Evolutionary conservation across 148 eudicot species (phyloP), one percentile per base, ranked within the genome.

Genomic region (Amaranthus hypochondriacus): DNA sequence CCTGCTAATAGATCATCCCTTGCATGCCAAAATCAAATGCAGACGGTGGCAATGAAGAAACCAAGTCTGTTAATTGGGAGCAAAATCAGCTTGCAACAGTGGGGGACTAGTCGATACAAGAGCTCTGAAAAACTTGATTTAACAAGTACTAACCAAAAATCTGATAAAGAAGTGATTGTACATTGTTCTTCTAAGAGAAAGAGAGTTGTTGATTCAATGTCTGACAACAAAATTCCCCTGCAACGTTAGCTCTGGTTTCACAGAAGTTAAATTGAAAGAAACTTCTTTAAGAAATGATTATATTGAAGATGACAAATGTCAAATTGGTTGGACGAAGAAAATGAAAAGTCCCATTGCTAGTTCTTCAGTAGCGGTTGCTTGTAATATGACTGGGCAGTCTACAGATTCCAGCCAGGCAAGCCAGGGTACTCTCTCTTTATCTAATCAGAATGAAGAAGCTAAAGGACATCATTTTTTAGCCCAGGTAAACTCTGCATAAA

Each of bases 1-100:
- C 98, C 97, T 81, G 98, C 98, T 69, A 94, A 94, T 76, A 87
- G 88, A 53, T 89, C 94, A 69, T 78, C 83, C 68, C 82, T 88
- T 70, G 58, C 81, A 51, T 62, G 70, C 44, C 60, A 72, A 76
- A 86, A 82, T 73, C 80, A 76, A 77, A 78, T 60, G 75, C 80
- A 72, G 74, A 63, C 60, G 63, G 72, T 74, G 13, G 54, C 64
- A 47, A 55, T 76, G 75, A 87, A 83, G 46, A 69, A 77, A 68
- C 77, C 87, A 44, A 83, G 63, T 82, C 74, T 73, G 59, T 51
- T 76, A 56, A 9, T 68, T 48, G 72, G 47, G 69, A 81, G 73
- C 53, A 78, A 69, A 57, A 81, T 80, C 48, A 83, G 75, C 58
- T 52, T 66, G 70, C 76, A 74, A 14, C 66, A 70, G 57, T 71